phyloP scores from a whole-genome alignment of 495 filamentous ascomycete genomes.

The Trichoderma gamsii region DNA sequence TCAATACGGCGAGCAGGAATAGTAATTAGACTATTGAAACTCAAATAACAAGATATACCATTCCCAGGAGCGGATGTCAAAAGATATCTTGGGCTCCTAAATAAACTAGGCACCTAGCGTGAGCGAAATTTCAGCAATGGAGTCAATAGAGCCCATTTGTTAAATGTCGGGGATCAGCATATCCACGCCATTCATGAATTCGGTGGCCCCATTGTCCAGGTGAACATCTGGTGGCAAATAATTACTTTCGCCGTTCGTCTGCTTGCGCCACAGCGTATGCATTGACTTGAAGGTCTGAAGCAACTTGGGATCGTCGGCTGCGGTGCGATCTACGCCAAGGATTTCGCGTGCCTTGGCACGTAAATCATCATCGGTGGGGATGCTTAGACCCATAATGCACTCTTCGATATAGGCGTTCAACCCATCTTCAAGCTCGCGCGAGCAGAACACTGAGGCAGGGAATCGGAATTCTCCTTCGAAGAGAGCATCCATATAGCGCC shows the following conservation, averaged over 20 bases:
- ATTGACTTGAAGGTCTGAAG: slow-evolving; percentile 41
- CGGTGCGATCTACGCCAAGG: slow-evolving; percentile 32
- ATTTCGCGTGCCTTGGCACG: slow-evolving; percentile 37
- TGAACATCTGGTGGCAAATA: background rate
- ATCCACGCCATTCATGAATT: background rate
- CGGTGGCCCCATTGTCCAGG: background rate
- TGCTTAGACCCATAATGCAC: slow-evolving; percentile 18
- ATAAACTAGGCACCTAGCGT: background rate
- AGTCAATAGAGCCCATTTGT: background rate
- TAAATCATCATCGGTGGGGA: slow-evolving; percentile 36
- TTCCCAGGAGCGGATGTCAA: no score
- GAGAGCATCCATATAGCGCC: slow-evolving; percentile 19
- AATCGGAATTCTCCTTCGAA: slow-evolving; percentile 30
- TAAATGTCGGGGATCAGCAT: background rate
- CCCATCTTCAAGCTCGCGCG: slow-evolving; percentile 44
- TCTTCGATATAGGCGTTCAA: slow-evolving; percentile 19
- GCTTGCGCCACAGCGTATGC: background rate
- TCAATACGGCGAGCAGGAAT: no score
- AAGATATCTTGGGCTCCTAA: background rate
- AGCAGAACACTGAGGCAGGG: slow-evolving; percentile 45
- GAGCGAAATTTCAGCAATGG: background rate
- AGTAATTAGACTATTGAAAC: no score
- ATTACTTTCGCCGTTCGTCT: background rate
- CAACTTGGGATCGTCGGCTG: slow-evolving; percentile 43
- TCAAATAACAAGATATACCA: no score